Percentiles rank a stretch among this genome's conserved stretches.
phyloP scores from a whole-genome alignment of 108 stramenopile species.

The Chaetoceros muelleri region DNA sequence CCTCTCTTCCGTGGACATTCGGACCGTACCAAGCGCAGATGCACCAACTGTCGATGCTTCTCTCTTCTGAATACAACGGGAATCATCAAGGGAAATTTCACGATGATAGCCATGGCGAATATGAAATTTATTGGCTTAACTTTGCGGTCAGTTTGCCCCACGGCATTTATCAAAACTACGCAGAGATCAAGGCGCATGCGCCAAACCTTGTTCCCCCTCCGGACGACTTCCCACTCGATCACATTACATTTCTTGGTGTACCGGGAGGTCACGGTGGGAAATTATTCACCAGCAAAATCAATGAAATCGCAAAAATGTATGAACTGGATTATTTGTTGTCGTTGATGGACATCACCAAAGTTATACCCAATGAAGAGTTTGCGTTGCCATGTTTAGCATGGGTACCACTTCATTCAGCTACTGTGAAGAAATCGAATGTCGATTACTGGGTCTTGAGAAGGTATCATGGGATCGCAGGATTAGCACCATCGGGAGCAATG shows the following conservation, averaged over 20 bases:
- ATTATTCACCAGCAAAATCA: conserved; percentile 1
- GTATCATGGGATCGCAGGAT: neutral
- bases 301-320: neutral
- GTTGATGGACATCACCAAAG: conserved; percentile 6
- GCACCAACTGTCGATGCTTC: too few relatives aligned
- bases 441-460: conserved; percentile 7
- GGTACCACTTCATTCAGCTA: conserved; percentile 12
- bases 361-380: conserved; percentile 5
- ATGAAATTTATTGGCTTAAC: too few relatives aligned
- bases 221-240: conserved; percentile 5
- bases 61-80: too few relatives aligned
- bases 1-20: too few relatives aligned
- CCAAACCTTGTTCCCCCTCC: conserved; percentile 2
- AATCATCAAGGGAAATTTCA: too few relatives aligned
- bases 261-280: neutral
- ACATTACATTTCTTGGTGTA: conserved; percentile 11
- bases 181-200: neutral
- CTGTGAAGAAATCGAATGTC: conserved; percentile 1
- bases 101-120: too few relatives aligned
- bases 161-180: conserved; percentile 3
- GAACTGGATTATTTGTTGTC: conserved; percentile 1
- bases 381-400: conserved; percentile 3
- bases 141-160: too few relatives aligned
- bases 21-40: too few relatives aligned
- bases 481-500: neutral